phyloP scores from a whole-genome alignment of 345 rosid species.

The Citropsis articulata region DNA sequence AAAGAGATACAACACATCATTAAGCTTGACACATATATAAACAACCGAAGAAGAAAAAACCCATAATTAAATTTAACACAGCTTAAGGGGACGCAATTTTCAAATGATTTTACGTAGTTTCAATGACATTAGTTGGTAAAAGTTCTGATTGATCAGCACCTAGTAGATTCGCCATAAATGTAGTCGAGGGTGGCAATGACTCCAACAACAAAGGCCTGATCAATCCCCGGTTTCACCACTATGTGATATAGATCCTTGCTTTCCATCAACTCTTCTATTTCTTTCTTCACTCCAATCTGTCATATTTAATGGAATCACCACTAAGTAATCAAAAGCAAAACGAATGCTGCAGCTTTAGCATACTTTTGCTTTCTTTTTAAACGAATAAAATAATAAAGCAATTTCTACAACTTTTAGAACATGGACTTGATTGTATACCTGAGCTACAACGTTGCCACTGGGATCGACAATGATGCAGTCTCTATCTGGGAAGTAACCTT shows the following conservation, averaged over 20 bases:
- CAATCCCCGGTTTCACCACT: slow-evolving; percentile 45
- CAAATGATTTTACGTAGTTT: not conserved
- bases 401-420: not conserved
- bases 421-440: slow-evolving; percentile 22
- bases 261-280: slow-evolving; percentile 38
- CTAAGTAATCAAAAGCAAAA: not conserved
- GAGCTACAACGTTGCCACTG: slow-evolving; percentile 47
- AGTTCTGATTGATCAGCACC: not conserved
- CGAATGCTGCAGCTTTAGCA: not conserved
- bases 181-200: slow-evolving; percentile 71
- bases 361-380: not conserved
- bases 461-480: slow-evolving; percentile 55
- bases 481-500: slow-evolving; percentile 66
- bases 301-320: not conserved
- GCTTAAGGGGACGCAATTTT: not conserved
- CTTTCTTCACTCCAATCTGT: slow-evolving; percentile 56
- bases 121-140: no score
- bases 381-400: not conserved
- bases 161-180: slow-evolving; percentile 74
- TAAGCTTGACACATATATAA: not conserved
- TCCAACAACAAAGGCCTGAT: slow-evolving; percentile 76
- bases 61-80: not conserved
- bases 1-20: not conserved
- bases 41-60: no score
- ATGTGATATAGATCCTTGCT: slow-evolving; percentile 69